Conservation (phyloP, 129 eudicot species). For the Pulicaria dysenterica region DNA sequence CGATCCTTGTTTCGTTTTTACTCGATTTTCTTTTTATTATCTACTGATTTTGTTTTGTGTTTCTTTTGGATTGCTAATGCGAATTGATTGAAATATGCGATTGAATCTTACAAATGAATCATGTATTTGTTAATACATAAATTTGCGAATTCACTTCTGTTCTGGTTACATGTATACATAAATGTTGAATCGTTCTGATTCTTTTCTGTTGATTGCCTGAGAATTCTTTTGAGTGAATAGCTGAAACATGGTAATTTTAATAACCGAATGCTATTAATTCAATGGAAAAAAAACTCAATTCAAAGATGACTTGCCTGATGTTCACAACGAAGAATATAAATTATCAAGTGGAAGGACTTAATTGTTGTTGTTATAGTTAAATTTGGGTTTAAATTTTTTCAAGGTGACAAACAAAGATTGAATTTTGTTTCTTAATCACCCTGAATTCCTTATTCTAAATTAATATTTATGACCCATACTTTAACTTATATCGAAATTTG, state of each 20-base stretch:
- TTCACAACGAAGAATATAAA: slow-evolving; percentile 4
- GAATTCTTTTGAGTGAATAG: neutral
- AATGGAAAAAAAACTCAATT: neutral
- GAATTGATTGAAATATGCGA: neutral
- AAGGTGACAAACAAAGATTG: neutral
- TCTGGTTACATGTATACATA: neutral
- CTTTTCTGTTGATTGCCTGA: neutral
- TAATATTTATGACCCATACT: neutral
- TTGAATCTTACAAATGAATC: neutral
- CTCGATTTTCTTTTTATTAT: neutral
- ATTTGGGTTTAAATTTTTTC: neutral
- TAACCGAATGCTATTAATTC: neutral
- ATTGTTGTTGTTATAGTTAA: slow-evolving; percentile 13
- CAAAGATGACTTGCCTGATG: slow-evolving; percentile 12
- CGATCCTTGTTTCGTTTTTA: neutral
- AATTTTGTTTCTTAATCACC: neutral
- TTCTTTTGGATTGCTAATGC: neutral
- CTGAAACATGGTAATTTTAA: slow-evolving; percentile 2
- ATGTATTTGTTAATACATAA: neutral
- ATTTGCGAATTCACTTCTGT: slow-evolving; percentile 7
- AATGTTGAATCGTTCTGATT: neutral
- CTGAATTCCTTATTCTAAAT: neutral
- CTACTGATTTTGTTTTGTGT: neutral
- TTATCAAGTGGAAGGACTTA: slow-evolving; percentile 8
- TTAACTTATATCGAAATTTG: neutral